Evolutionary conservation across 225 moss, liverwort and hornwort genomes (phyloP), one percentile per base, ranked within the genome.

Genomic region (Straminergon stramineum): DNA sequence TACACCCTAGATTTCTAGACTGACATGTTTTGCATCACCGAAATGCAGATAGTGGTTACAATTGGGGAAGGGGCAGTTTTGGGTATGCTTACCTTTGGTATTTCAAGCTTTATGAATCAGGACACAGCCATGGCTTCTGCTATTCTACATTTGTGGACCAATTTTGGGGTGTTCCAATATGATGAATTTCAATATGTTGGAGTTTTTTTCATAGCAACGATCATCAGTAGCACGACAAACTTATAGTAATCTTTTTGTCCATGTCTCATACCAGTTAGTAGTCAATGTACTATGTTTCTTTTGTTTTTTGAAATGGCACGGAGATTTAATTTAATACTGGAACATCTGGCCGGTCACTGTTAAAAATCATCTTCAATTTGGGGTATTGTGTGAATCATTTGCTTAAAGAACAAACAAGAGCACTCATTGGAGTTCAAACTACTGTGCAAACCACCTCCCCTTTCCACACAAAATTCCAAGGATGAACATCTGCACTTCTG

Each of bases 331-430:
- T 45, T 45, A 48, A 48, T 48, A 48, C 48, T 48, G 48, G 4
- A 56, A 78, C 2, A 3, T 1, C 11, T 0, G 6, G 11, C 6
- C 1, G 4, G 48, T 32, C 51, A 51, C 5, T 1, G 7, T 30
- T 30, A 13, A 2, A 75, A 30, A 51, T 16, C 75, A 75, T 52
- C 20, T 7, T 76, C n/a, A n/a, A n/a, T n/a, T 74, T 74, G 7
- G 2, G 11, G 30, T 48, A 76, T 0, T 0, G 0, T 27, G 20
- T 32, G 13, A 76, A 52, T 52, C 52, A 21, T 76, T 13, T 52
- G 19, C 32, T 51, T 28, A 6, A 31, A 31, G 31, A 1, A 3
- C 5, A 3, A 27, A 1, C 12, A 51, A 19, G 30, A 51, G 12
- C 51, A 75, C 31, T 52, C 18, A 32, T 32, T 76, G 76, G 6